These are phyloP conservation scores for Baeospora myosura DNA, from an alignment of 1,284 basidiomycete species.

Conservation along the genomic window DNA sequence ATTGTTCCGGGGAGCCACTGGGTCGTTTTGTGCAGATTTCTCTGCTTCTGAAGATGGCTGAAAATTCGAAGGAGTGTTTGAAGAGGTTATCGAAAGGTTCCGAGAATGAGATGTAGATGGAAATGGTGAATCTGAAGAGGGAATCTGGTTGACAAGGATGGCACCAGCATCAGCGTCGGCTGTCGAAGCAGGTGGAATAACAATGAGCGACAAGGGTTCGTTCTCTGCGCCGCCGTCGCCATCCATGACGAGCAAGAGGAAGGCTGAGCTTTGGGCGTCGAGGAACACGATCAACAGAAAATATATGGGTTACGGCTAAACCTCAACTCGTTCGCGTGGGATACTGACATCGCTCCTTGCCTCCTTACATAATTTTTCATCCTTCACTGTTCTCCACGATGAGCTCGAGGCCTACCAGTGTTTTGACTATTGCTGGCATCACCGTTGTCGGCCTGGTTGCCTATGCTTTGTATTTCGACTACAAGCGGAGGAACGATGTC, in stretches of 20 bases:
- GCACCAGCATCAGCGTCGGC: slow-evolving; percentile 4
- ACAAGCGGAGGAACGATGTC: slow-evolving; percentile 83
- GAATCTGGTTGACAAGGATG: slow-evolving; percentile 1
- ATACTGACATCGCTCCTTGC: slow-evolving; percentile 3
- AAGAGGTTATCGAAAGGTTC: not conserved
- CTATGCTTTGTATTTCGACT: slow-evolving; percentile 92
- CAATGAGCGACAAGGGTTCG: slow-evolving; percentile 23
- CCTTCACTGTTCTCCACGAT: slow-evolving; percentile 24
- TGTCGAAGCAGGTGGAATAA: slow-evolving; percentile 11
- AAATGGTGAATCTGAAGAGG: slow-evolving; percentile 5
- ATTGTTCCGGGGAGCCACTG: slow-evolving; percentile 1
- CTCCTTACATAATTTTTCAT: slow-evolving; percentile 19
- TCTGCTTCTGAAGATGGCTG: not conserved
- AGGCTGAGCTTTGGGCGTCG: slow-evolving; percentile 4
- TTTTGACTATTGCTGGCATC: slow-evolving; percentile 60
- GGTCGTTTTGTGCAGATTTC: not conserved
- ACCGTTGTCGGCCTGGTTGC: slow-evolving; percentile 62
- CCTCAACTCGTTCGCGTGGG: slow-evolving; percentile 14
- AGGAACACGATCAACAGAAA: slow-evolving; percentile 23
- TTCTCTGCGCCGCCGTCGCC: slow-evolving; percentile 25
- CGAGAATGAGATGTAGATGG: slow-evolving; percentile 2
- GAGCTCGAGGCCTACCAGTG: slow-evolving; percentile 34
- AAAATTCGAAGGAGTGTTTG: not conserved
- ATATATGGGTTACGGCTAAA: slow-evolving; percentile 15
- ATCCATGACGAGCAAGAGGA: slow-evolving; percentile 31